These are phyloP conservation scores for Dicorynia guianensis DNA, from an alignment of 306 rosid species.

Conservation along the genomic window DNA sequence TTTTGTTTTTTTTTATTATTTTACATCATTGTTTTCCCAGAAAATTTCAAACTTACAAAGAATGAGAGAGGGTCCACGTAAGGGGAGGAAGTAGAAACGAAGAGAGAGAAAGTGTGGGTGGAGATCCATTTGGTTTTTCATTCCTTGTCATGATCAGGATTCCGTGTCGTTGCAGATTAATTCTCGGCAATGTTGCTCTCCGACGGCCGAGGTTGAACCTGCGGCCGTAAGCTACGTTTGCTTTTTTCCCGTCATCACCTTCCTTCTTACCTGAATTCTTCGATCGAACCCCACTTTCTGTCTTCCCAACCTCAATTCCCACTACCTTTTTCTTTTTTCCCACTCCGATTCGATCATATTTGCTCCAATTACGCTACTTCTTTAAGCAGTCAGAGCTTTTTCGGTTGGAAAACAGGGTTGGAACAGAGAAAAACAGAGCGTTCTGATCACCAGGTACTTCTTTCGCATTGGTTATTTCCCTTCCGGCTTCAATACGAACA, in stretches of 20 bases:
- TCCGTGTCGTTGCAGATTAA: constrained; percentile 42
- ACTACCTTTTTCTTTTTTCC: not conserved
- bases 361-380: not conserved
- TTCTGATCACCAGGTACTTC: constrained; percentile 33
- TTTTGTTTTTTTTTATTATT: not conserved
- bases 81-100: not conserved
- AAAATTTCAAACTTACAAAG: not conserved
- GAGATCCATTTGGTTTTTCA: not conserved
- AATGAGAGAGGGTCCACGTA: not conserved
- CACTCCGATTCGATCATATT: not conserved
- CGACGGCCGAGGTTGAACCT: constrained; percentile 53
- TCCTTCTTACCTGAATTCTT: not conserved
- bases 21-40: not conserved
- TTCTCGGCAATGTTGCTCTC: constrained; percentile 60
- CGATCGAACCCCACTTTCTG: not conserved
- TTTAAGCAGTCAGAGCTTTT: constrained; percentile 40
- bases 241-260: not conserved
- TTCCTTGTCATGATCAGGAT: not conserved
- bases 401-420: constrained; percentile 29
- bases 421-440: constrained; percentile 35
- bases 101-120: not conserved
- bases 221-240: constrained; percentile 43
- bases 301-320: constrained; percentile 3
- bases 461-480: not conserved
- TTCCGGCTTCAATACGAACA: not conserved